phyloP scores from a whole-genome alignment of 139 green algal species.

The Tetraselmis striata region DNA sequence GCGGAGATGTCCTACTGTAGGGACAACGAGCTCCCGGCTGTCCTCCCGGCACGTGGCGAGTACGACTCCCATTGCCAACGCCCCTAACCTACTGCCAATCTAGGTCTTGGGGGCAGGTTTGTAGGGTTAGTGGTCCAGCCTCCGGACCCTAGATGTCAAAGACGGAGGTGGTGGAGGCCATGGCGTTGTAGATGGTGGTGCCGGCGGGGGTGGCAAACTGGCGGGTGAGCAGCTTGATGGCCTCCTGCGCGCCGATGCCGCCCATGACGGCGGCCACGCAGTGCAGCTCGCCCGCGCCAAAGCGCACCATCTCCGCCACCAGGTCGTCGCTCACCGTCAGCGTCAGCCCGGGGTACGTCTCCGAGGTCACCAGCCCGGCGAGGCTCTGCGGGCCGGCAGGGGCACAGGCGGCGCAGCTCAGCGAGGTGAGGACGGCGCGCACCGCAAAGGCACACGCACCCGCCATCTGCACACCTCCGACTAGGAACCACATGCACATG shows the following conservation, averaged over 20 bases:
- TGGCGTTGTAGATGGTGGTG: conserved; percentile 85
- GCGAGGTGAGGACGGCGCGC: conserved; percentile 18
- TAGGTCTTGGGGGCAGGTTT: too few species aligned
- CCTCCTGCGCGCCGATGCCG: conserved; percentile 89
- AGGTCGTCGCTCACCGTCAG: background rate
- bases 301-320: conserved; percentile 21
- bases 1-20: too few species aligned
- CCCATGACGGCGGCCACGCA: conserved; percentile 78
- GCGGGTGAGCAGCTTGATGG: conserved; percentile 91
- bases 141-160: conserved; percentile 27
- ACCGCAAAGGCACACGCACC: conserved; percentile 4
- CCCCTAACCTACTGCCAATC: too few species aligned
- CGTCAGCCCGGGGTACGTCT: background rate
- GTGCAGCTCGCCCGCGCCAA: conserved; percentile 79
- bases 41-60: too few species aligned
- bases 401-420: too few species aligned
- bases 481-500: too few species aligned
- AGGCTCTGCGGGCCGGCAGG: background rate
- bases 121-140: too few species aligned
- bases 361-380: background rate
- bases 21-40: too few species aligned
- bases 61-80: too few species aligned
- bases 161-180: conserved; percentile 51
- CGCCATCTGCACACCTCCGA: too few species aligned
- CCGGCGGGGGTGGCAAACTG: conserved; percentile 85